Evolutionary conservation across 768 basidiomycete species (phyloP), one percentile per base, ranked within the genome.

Genomic region (Amanita jacksonii): DNA sequence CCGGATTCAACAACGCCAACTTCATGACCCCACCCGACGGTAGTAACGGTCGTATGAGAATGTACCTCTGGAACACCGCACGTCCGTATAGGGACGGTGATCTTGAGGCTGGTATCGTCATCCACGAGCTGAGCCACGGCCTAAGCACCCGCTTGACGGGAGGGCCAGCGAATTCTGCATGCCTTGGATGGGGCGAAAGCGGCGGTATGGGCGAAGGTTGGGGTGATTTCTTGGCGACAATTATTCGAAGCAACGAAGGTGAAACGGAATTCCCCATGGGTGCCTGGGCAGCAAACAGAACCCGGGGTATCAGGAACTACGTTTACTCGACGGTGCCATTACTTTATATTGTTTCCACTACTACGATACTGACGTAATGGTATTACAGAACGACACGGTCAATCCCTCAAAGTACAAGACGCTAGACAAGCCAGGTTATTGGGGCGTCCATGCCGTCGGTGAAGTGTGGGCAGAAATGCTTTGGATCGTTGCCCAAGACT

Each of bases 191-290:
- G 82, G 93, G 94, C 41, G 92, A 98, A 67, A 73, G 81, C 20
- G 94, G 94, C 30, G 94, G 92, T 19, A 97, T 97, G 93, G 93
- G 93, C 52, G 91, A 96, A 64, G 92, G 92, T 10, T 96, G 92
- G 92, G 92, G 92, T 50, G 87, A 92, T 54, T 91, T 82, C 67
- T 65, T 96, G 39, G 93, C 91, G 4, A 97, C 92, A 0, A 77
- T 77, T 0, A 84, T 92, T 57, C 79, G 92, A 38, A 85, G 84
- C 64, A 84, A 70, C 38, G 70, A 70, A 56, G 64, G 63, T 40
- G 87, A 91, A 65, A 72, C 74, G 3, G 85, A 91, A 59, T 92
- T 79, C 54, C 66, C 83, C 1, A 96, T 98, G 93, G 94, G 94
- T 38, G 74, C 86, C 6, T 99, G 94, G 94, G 93, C 93, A 38